Evolutionary conservation across 192 early-diverging fungal species (phyloP), one percentile per base, ranked within the genome.

Genomic region (Haplosporangium gracile): DNA sequence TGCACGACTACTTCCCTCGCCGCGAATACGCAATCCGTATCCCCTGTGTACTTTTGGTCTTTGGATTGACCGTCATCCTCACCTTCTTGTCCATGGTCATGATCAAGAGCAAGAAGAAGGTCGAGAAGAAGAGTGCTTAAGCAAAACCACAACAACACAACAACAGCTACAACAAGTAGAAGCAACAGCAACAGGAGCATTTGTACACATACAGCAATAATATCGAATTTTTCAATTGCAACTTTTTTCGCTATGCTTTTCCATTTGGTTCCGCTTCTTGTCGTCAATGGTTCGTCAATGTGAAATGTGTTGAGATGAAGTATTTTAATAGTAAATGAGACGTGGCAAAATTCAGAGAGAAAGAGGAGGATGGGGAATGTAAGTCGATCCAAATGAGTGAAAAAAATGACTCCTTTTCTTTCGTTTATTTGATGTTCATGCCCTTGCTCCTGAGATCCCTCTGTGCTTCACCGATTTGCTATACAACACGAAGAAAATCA

Each of bases 391-490:
- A 38, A 8, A 5, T 20, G 69, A 20, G 32, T 32, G 32, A 40
- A 38, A 40, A 40, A 40, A 20, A 20, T 40, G 69, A 6, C 13
- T 38, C 22, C 39, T 39, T 51, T 88, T 90, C 13, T 82, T 70
- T 22, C 51, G 9, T 51, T 81, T 71, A 87, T 79, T 93, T 86
- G 75, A 90, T 87, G 49, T 82, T 82, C 39, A 97, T 90, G 68
- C 94, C 94, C 75, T 93, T 94, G 43, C 91, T 89, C 40, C 93
- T 92, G 70, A 98, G 89, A 88, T 98, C 96, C 65, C 82, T 87
- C 85, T 97, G 96, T 29, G 97, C 97, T 84, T 92, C 90, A 68
- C 93, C 89, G 74, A 98, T 97, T 92, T 98, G 95, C 94, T 98
- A 91, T 82, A 72, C 70, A 38, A 51, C 45, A 4, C 16, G 49